Conservation (phyloP, 2,329 filamentous ascomycete species). For the Clonostachys sp. region DNA sequence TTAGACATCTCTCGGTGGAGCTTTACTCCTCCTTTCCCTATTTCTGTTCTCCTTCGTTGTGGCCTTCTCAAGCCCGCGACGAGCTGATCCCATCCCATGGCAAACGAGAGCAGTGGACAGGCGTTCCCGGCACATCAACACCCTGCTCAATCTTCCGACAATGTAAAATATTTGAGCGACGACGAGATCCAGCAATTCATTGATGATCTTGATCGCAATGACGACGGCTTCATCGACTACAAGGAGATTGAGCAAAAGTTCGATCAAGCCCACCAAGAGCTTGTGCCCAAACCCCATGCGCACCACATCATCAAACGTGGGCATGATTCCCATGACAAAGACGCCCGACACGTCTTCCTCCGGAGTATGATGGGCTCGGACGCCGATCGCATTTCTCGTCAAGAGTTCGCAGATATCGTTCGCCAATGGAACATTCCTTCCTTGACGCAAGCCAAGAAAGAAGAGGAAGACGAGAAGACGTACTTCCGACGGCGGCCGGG, state of each 20-base stretch:
- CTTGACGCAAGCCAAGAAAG: slow-evolving; percentile 38
- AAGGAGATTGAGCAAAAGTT: slow-evolving; percentile 47
- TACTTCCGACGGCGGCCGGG: slow-evolving; percentile 38
- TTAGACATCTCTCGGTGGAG: too few species aligned
- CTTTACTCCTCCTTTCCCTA: too few species aligned
- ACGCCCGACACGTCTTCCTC: slow-evolving; percentile 44
- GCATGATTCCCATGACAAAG: slow-evolving; percentile 23
- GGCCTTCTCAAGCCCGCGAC: too few species aligned
- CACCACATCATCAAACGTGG: slow-evolving; percentile 28
- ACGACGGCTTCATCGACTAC: slow-evolving; percentile 47
- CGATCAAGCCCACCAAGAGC: slow-evolving; percentile 44
- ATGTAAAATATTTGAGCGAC: slow-evolving; percentile 30
- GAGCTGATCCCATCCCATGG: too few species aligned
- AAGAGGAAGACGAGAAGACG: slow-evolving; percentile 35
- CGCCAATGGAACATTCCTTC: slow-evolving; percentile 42
- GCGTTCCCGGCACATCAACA: slow-evolving; percentile 5
- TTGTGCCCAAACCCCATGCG: slow-evolving; percentile 35
- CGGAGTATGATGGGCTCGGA: slow-evolving; percentile 40
- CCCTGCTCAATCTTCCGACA: slow-evolving; percentile 12
- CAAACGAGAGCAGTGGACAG: too few species aligned
- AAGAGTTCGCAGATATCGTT: slow-evolving; percentile 38
- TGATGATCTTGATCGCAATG: slow-evolving; percentile 45
- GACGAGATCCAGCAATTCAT: slow-evolving; percentile 48
- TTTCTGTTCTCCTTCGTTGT: too few species aligned
- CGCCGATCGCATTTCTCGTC: slow-evolving; percentile 33